Conservation (phyloP, 352 stramenopile genomes). For the Globisporangium apiculatum region DNA sequence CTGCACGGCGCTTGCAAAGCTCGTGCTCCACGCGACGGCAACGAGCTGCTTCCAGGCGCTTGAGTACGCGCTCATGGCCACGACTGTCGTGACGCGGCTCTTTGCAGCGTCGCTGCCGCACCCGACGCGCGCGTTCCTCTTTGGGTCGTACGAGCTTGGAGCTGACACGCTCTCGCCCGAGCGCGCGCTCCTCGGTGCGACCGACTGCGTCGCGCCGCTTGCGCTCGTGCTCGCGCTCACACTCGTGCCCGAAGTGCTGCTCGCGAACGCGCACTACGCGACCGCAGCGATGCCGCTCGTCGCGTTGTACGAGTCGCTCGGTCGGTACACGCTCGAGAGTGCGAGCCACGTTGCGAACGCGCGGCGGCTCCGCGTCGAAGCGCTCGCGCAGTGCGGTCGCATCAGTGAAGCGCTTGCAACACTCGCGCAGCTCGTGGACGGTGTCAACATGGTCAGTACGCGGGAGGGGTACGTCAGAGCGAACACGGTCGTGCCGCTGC, state of each 20-base stretch:
- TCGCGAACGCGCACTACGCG: conserved; percentile 46
- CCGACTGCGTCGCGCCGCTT: conserved; percentile 33
- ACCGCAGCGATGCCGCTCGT: conserved; percentile 50
- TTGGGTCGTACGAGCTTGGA: conserved; percentile 44
- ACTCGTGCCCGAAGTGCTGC: conserved; percentile 37
- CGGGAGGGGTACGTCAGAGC: not conserved
- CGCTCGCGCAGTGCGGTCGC: conserved; percentile 40
- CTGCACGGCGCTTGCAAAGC: conserved; percentile 45
- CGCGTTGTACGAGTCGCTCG: conserved; percentile 41
- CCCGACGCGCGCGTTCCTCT: conserved; percentile 48
- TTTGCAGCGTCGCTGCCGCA: conserved; percentile 56
- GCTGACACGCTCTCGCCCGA: conserved; percentile 47
- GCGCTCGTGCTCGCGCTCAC: conserved; percentile 29
- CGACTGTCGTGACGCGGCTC: conserved; percentile 45
- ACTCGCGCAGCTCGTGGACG: conserved; percentile 23
- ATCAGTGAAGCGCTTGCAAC: conserved; percentile 42
- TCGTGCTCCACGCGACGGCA: conserved; percentile 36
- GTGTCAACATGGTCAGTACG: conserved; percentile 5
- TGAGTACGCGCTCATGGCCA: conserved; percentile 63
- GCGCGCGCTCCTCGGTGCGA: conserved; percentile 29
- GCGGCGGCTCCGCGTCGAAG: conserved; percentile 35
- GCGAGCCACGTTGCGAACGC: conserved; percentile 45
- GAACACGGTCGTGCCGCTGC: conserved; percentile 8
- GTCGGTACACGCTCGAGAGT: conserved; percentile 35
- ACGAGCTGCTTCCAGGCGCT: conserved; percentile 29